Evolutionary conservation across 208 protist genomes (phyloP).

Genomic region (Trypanosoma melophagium): DNA sequence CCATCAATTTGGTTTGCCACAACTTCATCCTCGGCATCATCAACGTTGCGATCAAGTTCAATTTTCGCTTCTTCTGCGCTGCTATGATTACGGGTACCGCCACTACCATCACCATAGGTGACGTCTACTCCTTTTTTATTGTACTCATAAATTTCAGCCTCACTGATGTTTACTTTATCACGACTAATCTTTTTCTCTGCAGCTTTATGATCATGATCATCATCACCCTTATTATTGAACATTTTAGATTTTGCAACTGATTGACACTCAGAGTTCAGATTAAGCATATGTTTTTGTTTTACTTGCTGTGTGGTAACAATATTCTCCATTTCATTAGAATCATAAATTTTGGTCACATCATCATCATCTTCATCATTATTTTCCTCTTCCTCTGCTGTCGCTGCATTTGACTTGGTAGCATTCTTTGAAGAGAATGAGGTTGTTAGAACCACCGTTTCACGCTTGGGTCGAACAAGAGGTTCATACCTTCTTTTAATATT

Average conservation of each 20-base stretch:
- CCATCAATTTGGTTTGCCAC: not conserved
- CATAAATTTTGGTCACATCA: constrained; percentile 75
- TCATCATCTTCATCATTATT: constrained; percentile 51
- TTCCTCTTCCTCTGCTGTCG: constrained; percentile 36
- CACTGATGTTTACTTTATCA: not conserved
- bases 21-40: constrained; percentile 13
- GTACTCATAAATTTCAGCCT: too few species aligned
- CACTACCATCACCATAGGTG: not conserved
- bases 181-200: not conserved
- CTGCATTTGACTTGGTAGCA: constrained; percentile 18
- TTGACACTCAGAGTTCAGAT: too few species aligned
- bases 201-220: not conserved
- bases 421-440: constrained; percentile 44
- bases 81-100: not conserved
- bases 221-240: not conserved
- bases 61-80: constrained; percentile 2
- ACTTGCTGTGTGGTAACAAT: not conserved
- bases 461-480: constrained; percentile 44
- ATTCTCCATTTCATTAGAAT: constrained; percentile 48
- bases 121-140: not conserved
- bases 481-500: constrained; percentile 67
- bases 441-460: constrained; percentile 52
- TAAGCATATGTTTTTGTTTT: not conserved
- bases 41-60: constrained; percentile 10
- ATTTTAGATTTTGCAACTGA: not conserved